A percentile compares a stretch with the other conserved stretches of the same genome.
Conservation (phyloP, 768 basidiomycete genomes). For the Kwoniella mangroviensis region DNA sequence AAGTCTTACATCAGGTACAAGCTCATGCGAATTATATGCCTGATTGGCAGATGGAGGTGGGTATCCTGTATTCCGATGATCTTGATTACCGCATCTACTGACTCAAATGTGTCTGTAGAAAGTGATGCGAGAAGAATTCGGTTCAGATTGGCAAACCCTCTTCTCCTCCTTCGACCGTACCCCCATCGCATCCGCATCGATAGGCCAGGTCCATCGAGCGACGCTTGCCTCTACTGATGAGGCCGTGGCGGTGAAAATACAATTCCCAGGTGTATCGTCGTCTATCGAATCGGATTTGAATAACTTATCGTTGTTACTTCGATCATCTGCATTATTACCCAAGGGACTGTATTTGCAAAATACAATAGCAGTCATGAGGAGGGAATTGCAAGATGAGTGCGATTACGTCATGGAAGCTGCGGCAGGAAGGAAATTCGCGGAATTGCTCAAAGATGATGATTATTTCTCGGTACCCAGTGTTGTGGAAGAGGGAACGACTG, state of each 20-base stretch:
- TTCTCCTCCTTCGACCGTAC: constrained; percentile 80
- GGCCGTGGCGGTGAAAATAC: constrained; percentile 71
- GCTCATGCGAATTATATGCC: constrained; percentile 99
- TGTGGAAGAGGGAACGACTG: constrained; percentile 79
- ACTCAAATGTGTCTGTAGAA: constrained; percentile 56
- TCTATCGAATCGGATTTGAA: constrained; percentile 87
- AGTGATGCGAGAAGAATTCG: constrained; percentile 75
- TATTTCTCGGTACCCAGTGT: constrained; percentile 82
- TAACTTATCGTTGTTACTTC: constrained; percentile 80
- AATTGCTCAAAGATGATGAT: constrained; percentile 60
- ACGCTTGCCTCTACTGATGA: constrained; percentile 62
- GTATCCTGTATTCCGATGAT: constrained; percentile 18
- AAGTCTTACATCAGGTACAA: constrained; percentile 86
- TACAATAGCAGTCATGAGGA: constrained; percentile 84
- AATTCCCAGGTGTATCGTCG: constrained; percentile 87
- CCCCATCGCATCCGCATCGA: constrained; percentile 94
- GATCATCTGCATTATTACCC: constrained; percentile 79
- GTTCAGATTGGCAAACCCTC: constrained; percentile 70
- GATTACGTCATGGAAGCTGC: constrained; percentile 82
- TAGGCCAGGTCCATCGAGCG: constrained; percentile 91
- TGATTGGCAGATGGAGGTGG: constrained; percentile 94
- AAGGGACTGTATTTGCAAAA: constrained; percentile 87
- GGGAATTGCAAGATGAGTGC: constrained; percentile 90
- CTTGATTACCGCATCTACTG: neutral
- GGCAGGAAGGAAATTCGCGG: constrained; percentile 67